Evolutionary conservation across 2,329 filamentous ascomycete genomes (phyloP).

Genomic region (Ophiostoma angusticollis): DNA sequence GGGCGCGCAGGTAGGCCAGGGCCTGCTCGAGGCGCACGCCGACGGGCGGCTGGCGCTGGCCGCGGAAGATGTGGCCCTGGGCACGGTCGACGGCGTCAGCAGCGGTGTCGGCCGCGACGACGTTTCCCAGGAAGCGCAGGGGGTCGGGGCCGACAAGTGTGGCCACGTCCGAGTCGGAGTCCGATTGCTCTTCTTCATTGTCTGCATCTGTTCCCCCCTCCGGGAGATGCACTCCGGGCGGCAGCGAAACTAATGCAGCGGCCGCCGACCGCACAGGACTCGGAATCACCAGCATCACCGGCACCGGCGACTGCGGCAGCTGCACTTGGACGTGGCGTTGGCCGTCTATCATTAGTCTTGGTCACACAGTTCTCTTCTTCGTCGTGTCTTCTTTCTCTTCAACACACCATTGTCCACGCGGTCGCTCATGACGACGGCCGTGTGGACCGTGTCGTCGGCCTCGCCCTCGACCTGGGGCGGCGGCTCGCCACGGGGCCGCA

Average conservation of each 20-base stretch:
- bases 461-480: background rate
- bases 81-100: constrained; percentile 4
- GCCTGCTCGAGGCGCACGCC: constrained; percentile 20
- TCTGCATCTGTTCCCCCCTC: background rate
- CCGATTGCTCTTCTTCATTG: too few relatives aligned
- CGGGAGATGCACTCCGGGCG: background rate
- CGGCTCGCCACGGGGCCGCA: background rate
- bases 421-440: background rate
- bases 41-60: constrained; percentile 20
- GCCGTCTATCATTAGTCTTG: too few relatives aligned
- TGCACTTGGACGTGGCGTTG: background rate
- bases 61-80: constrained; percentile 6
- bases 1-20: constrained; percentile 35
- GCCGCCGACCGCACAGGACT: background rate
- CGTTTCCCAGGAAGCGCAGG: too few relatives aligned
- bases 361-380: too few relatives aligned
- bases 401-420: background rate
- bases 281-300: background rate
- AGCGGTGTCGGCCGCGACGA: background rate
- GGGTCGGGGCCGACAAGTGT: too few relatives aligned
- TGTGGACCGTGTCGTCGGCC: background rate
- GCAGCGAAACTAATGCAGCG: background rate
- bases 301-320: background rate
- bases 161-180: too few relatives aligned
- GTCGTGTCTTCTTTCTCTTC: too few relatives aligned